These are phyloP conservation scores for Aphanoascus verrucosus DNA, from an alignment of 2,329 filamentous ascomycete species.

Conservation along the genomic window DNA sequence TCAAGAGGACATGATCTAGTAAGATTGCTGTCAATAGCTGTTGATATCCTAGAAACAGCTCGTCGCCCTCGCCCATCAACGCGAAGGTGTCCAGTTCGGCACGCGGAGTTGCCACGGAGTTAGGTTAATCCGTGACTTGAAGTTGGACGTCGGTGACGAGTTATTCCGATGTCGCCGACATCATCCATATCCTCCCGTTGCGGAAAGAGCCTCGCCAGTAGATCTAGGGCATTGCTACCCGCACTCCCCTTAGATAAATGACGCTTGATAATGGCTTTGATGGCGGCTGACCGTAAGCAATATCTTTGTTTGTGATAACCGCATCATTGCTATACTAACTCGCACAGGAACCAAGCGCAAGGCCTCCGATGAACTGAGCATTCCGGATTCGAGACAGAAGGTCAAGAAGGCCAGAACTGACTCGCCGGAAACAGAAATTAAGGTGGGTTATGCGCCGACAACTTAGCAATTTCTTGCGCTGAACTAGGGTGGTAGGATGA, in stretches of 20 bases:
- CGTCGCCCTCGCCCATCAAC: neutral
- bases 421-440: conserved; percentile 31
- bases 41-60: neutral
- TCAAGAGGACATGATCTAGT: neutral
- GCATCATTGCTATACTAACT: conserved; percentile 9
- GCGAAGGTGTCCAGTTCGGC: conserved; percentile 3
- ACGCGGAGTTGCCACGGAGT: neutral
- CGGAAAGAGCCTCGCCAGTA: conserved; percentile 1
- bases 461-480: conserved; percentile 38
- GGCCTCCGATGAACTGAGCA: conserved; percentile 40
- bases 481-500: conserved; percentile 27
- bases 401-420: conserved; percentile 42
- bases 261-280: conserved; percentile 20
- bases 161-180: neutral
- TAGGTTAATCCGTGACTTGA: neutral
- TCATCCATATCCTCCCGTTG: neutral
- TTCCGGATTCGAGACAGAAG: conserved; percentile 32
- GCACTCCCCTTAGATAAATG: neutral
- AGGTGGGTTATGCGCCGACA: conserved; percentile 20
- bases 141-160: neutral
- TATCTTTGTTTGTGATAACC: neutral
- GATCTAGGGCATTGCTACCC: neutral
- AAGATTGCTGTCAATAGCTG: neutral
- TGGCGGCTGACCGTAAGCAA: conserved; percentile 27
- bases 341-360: conserved; percentile 37